Evolutionary conservation across 1,284 basidiomycete species (phyloP), one percentile per base, ranked within the genome.

Genomic region (Termitomyces sp.): DNA sequence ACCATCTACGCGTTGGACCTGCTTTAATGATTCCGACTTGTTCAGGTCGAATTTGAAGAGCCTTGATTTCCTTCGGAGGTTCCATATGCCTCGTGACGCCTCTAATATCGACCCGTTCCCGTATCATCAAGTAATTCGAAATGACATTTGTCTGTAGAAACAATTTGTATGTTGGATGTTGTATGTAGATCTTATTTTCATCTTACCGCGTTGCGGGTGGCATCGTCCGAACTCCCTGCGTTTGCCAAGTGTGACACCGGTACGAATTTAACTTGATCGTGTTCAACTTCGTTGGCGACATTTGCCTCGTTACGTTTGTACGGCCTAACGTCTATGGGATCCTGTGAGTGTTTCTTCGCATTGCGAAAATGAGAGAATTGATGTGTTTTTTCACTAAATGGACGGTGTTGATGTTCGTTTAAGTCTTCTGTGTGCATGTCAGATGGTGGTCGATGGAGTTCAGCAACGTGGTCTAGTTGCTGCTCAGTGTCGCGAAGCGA

Each of bases 101-200:
- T 17, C 76, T 70, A 10, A 86, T 78, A 56, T 86, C 79, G 21
- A 95, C 85, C 5, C 92, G 81, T 66, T 95, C 90, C 10, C 92
- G 82, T 58, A 94, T 85, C 76, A 47, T 47, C 45, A 17, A 31
- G 15, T 21, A 7, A 1, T 46, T 46, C 2, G 19, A 10, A n/a
- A 83, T 79, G 26, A 9, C 6, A 5, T 28, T 30, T 36, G 8
- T 36, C 45, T 47, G 33, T 2, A 4, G 8, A 10, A 6, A 21
- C 34, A 34, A 7, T 3, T 17, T 24, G 17, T 10, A 21, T 2
- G 34, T 8, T 33, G 8, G 9, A 26, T 10, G n/a, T 6, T 34
- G 31, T 8, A 47, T 34, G 19, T 7, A 47, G 8, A 36, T 36
- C 7, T 21, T 6, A 10, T 15, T n/a, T 31, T 36, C 9, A 26